Base-by-base conservation (phyloP, 331 rosid genomes). In the Malus hybrid region DNA sequence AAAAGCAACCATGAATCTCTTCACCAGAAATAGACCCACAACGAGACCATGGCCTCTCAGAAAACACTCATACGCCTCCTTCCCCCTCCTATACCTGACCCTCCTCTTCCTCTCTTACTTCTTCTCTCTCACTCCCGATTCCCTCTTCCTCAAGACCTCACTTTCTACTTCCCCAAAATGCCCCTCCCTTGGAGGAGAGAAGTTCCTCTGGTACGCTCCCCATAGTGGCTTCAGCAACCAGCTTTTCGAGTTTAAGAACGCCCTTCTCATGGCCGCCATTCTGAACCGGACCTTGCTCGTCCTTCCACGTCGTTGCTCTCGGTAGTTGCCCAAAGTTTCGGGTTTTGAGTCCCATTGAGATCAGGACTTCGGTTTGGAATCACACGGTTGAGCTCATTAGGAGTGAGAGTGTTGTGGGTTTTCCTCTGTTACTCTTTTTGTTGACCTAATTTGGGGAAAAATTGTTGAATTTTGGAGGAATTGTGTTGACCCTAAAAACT, bases 161-260 rank as follows among this genome's bases (percentile, higher is more conserved):
- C 19, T 15, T 42, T 44, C 85, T n/a, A 55, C 31, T 11, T 68
- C 81, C 39, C 69, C 67, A 36, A 81, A 62, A 27, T 90, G 99
- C 73, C 74, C 87, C 18, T 27, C 68, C 75, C 83, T 67, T 32
- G 77, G 75, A 33, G 86, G 87, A 9, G 88, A 83, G 69, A 92
- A 64, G 59, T 95, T 92, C 84, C 65, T 92, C 69, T 89, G 85
- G 85, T 92, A 90, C 69, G 97, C 97, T 0, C 97, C 99, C 57
- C 96, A 89, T 82, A 90, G 97, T 6, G 99, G 99, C 65, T 91
- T 94, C 93, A 86, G 84, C 80, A 94, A 94, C 83, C 96, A 94
- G 89, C 91, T 94, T 77, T 75, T 82, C 3, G 97, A 94, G 82
- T 87, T 94, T 81, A 91, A 89, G 80, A 87, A 86, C 27, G 97